Base-by-base conservation (phyloP, 306 rosid species). In the Ochetophila trinervis region DNA sequence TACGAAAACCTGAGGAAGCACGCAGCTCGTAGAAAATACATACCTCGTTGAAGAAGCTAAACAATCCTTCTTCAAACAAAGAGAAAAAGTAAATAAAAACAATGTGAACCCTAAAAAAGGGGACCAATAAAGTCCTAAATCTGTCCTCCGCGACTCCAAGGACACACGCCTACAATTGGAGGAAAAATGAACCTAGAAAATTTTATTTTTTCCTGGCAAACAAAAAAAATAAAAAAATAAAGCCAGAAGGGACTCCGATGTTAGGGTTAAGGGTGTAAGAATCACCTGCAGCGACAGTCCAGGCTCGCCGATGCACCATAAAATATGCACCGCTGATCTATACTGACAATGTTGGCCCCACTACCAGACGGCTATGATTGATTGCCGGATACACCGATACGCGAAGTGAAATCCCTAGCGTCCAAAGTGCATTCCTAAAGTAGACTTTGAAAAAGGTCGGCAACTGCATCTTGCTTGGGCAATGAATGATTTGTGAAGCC, bases 51-150 rank as follows among this genome's bases (percentile, higher is more conserved):
- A 36, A 35, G 22, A 55, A 56, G 34, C 15, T 14, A 16, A 30
- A 11, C 12, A 30, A 5, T 21, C 19, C 11, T 11, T 6, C 53
- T 30, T 17, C 36, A 4, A 54, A 52, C 53, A 19, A 0, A 42
- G 48, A 2, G 3, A 57, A 27, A 15, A 64, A 18, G 24, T 19
- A 24, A n/a, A 24, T 27, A 12, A 21, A 30, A 23, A 2, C 35
- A 42, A 53, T 61, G 44, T 8, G 5, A 68, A 48, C 49, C 74
- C 79, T 60, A 62, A 23, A 27, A 53, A 47, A 59, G 57, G 67
- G 30, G 19, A 23, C 8, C 14, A 63, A 63, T 10, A 62, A 30
- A 57, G 6, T 27, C 17, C 16, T 13, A 16, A 8, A 40, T 20
- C 36, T 9, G 59, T 57, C 60, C 61, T 6, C 37, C 3, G 67